phyloP scores from a whole-genome alignment of 2,329 filamentous ascomycete species.

The Graphiopsis chlorocephala region DNA sequence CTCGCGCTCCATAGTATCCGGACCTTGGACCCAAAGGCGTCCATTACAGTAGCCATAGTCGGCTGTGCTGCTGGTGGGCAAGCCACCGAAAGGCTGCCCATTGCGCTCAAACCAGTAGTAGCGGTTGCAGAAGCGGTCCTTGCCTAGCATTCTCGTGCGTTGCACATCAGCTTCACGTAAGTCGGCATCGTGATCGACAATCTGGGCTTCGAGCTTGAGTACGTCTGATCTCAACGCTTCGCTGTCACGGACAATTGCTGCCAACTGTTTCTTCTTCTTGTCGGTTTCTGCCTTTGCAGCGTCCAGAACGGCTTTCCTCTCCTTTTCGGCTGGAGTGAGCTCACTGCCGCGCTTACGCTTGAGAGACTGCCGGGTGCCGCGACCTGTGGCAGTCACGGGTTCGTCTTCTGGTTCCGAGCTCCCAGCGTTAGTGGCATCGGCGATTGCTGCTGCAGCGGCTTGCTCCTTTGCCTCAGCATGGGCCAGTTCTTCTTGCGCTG shows the following conservation, averaged over 20 bases:
- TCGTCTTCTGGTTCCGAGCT: slow-evolving; percentile 64
- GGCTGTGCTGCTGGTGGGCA: slow-evolving; percentile 84
- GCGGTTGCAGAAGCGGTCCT: slow-evolving; percentile 95
- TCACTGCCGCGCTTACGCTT: slow-evolving; percentile 56
- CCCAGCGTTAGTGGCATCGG: slow-evolving; percentile 62
- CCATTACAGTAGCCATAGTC: slow-evolving; percentile 88
- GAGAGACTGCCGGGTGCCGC: slow-evolving; percentile 19
- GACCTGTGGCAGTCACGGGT: slow-evolving; percentile 32
- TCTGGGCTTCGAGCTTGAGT: slow-evolving; percentile 78
- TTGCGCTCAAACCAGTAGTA: slow-evolving; percentile 99
- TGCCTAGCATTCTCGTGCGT: slow-evolving; percentile 82
- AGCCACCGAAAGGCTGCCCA: slow-evolving; percentile 90
- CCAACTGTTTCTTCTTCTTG: slow-evolving; percentile 78
- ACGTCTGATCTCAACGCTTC: slow-evolving; percentile 81
- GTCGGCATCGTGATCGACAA: slow-evolving; percentile 83
- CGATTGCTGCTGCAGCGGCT: slow-evolving; percentile 26
- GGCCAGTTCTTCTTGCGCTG: slow-evolving; percentile 18
- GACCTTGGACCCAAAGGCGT: slow-evolving; percentile 93
- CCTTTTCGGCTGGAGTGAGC: slow-evolving; percentile 56
- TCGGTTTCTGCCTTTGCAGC: slow-evolving; percentile 47
- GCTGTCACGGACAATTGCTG: slow-evolving; percentile 83
- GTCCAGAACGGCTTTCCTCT: slow-evolving; percentile 54
- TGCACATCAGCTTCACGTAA: slow-evolving; percentile 91
- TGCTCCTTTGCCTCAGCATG: slow-evolving; percentile 38
- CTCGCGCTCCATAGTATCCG: slow-evolving; percentile 79